These are phyloP conservation scores for Arachis monticola DNA, from an alignment of 331 rosid species.

Conservation along the genomic window DNA sequence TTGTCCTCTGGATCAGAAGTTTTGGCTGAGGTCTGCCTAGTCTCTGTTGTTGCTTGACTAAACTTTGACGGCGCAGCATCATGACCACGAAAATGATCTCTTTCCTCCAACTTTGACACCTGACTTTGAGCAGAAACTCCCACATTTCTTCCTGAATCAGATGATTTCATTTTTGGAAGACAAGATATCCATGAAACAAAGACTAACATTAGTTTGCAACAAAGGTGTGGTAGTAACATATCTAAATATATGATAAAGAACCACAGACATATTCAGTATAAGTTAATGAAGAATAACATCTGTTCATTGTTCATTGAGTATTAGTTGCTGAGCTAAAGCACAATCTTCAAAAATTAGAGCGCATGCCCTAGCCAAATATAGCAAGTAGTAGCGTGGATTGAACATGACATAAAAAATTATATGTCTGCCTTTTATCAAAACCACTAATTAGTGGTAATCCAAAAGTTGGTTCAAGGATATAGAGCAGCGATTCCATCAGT, in stretches of 20 bases:
- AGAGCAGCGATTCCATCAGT: not conserved
- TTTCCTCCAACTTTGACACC: constrained; percentile 40
- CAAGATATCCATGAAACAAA: constrained; percentile 34
- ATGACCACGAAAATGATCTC: constrained; percentile 36
- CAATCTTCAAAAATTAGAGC: not conserved
- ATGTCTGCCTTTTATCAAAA: not conserved
- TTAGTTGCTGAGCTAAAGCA: not conserved
- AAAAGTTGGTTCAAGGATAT: not conserved
- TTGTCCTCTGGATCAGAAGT: constrained; percentile 58
- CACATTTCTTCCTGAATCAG: constrained; percentile 41
- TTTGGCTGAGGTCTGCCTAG: constrained; percentile 42
- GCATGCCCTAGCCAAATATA: not conserved
- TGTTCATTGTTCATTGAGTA: not conserved
- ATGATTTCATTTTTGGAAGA: constrained; percentile 55
- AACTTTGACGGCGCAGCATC: constrained; percentile 42
- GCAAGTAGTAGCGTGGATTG: not conserved
- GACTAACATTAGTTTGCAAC: not conserved
- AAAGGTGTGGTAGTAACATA: not conserved
- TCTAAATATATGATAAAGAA: not conserved
- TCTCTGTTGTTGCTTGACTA: constrained; percentile 45
- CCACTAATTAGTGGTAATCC: not conserved
- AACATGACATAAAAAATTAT: not conserved
- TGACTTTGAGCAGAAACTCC: constrained; percentile 46
- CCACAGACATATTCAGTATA: not conserved
- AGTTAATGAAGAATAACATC: not conserved